Evolutionary conservation across 78 protist species (phyloP).

Genomic region (Mastigamoeba balamuthi): DNA sequence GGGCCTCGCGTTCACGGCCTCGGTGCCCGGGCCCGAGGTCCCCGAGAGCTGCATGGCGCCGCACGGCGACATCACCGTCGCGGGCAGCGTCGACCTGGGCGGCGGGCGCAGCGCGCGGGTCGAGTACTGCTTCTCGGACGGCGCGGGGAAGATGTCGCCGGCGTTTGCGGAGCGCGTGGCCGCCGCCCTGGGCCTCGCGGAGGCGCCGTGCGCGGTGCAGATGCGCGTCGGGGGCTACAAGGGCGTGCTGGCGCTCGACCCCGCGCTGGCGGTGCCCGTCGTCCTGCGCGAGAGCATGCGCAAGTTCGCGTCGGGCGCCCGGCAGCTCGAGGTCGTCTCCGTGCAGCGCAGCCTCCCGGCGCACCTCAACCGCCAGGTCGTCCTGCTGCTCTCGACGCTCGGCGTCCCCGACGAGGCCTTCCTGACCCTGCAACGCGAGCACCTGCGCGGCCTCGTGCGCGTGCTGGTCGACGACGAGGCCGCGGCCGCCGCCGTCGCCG

Average conservation of each 20-base stretch:
- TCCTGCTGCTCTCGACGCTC: constrained; percentile 1
- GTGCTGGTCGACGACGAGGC: neutral
- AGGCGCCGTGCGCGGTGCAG: constrained; percentile 10
- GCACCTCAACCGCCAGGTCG: constrained; percentile 20
- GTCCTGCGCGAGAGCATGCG: constrained; percentile 5
- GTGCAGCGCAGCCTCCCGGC: neutral
- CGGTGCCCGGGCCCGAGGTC: too few relatives aligned
- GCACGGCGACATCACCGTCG: neutral
- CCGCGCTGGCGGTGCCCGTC: neutral
- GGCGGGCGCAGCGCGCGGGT: too few relatives aligned
- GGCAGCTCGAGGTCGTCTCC: constrained; percentile 13
- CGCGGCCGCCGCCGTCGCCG: neutral
- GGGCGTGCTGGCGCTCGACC: constrained; percentile 21
- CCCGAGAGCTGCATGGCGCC: too few relatives aligned
- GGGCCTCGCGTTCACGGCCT: neutral
- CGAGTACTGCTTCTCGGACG: neutral
- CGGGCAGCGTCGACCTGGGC: neutral
- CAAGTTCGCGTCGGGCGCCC: neutral
- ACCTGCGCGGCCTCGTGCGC: neutral
- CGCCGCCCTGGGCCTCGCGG: neutral
- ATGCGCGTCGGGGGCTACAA: constrained; percentile 42
- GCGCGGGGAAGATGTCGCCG: neutral
- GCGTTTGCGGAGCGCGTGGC: too few relatives aligned
- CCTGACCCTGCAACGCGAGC: neutral
- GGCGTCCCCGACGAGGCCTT: constrained; percentile 21